Percentiles rank a stretch among this genome's conserved stretches.
These are phyloP conservation scores for Mycena citricolor DNA, from an alignment of 1,284 basidiomycete genomes.

Conservation along the genomic window DNA sequence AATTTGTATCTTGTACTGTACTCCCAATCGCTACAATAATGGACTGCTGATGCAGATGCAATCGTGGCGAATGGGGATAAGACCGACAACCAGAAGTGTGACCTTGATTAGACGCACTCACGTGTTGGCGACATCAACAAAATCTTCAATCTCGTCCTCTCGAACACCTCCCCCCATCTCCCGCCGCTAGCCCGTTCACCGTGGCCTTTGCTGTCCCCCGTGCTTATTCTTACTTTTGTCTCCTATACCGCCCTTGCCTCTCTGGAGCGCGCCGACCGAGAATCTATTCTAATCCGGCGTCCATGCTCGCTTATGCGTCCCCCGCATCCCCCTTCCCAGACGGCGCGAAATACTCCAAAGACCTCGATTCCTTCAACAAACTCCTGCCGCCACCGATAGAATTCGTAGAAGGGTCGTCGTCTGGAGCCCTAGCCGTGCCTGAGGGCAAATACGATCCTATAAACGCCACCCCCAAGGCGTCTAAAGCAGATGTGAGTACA, in stretches of 20 bases:
- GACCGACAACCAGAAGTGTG: no score
- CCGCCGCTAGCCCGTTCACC: no score
- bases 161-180: no score
- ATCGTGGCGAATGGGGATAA: no score
- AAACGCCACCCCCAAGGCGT: slow-evolving; percentile 55
- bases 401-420: slow-evolving; percentile 78
- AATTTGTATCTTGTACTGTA: no score
- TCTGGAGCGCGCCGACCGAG: slow-evolving; percentile 9
- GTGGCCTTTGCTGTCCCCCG: no score
- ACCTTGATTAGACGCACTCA: no score
- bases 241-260: slow-evolving; percentile 3
- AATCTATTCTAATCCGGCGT: slow-evolving; percentile 7
- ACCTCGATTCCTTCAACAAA: slow-evolving; percentile 71
- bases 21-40: no score
- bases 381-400: slow-evolving; percentile 73
- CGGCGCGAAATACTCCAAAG: slow-evolving; percentile 55
- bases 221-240: no score
- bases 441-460: slow-evolving; percentile 79
- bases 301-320: slow-evolving; percentile 58
- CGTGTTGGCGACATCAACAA: no score
- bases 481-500: slow-evolving; percentile 42
- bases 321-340: slow-evolving; percentile 48
- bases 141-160: no score
- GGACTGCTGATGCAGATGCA: no score
- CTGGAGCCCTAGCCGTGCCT: slow-evolving; percentile 62